phyloP scores from a whole-genome alignment of 108 stramenopile genomes.

The Nannochloropsis gaditana region DNA sequence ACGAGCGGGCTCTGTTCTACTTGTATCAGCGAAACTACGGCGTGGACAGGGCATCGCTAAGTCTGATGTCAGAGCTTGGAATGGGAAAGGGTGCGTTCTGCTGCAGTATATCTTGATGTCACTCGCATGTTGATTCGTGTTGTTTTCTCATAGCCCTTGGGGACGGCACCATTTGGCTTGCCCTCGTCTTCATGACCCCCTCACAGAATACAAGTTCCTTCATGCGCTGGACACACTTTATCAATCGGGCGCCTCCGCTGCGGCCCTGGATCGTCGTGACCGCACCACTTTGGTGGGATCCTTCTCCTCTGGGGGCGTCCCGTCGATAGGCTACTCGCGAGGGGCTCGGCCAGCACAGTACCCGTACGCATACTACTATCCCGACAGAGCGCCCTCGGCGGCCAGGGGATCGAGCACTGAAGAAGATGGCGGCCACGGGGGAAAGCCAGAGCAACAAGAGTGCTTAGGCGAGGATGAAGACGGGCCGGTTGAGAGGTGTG shows the following conservation, averaged over 20 bases:
- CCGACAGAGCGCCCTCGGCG: background rate
- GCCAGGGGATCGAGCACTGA: background rate
- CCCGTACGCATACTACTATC: background rate
- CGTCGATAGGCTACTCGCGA: background rate
- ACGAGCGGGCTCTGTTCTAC: slow-evolving; percentile 5
- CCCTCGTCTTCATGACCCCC: background rate
- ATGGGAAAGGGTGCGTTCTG: slow-evolving; percentile 16
- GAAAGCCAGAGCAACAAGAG: background rate
- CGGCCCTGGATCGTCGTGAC: background rate
- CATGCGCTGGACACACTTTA: background rate
- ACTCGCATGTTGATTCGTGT: no score
- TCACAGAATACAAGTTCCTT: background rate
- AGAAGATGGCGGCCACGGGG: background rate
- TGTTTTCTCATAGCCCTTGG: no score
- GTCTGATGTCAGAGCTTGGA: background rate
- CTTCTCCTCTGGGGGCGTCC: background rate
- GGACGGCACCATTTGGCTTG: no score
- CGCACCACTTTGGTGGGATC: background rate
- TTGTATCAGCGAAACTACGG: background rate
- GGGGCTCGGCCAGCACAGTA: background rate
- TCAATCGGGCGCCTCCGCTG: background rate
- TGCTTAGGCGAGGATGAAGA: background rate
- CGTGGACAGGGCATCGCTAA: background rate
- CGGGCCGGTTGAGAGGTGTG: background rate
- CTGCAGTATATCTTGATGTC: background rate